Base-by-base conservation (phyloP, 768 basidiomycete genomes). In the Clitopilus passeckerianus region DNA sequence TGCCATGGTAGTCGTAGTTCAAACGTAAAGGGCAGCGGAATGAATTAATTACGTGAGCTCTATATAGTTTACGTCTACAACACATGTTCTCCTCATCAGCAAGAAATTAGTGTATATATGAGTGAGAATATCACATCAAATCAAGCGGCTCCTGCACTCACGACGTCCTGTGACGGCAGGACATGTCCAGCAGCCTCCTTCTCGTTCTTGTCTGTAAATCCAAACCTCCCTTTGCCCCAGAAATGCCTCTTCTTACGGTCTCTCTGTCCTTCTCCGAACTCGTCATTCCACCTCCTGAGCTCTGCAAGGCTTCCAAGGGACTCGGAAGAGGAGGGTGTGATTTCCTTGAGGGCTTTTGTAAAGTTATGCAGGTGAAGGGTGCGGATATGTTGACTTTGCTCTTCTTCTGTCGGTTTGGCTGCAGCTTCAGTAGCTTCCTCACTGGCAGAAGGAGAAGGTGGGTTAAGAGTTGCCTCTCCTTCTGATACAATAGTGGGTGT, bases 221-320 rank as follows among this genome's bases (percentile, higher is more conserved):
- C 95, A 70, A 98, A 98, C 53, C 82, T 80, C 59, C 86, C 92
- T 66, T 89, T 92, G 23, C 95, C 95, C 84, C 95, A 94, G 34
- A 89, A 87, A 66, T 87, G 85, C 66, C 82, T 81, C 35, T 83
- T 82, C 62, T 77, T 86, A 56, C 81, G 83, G 35, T 87, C 83
- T 62, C 77, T 82, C 16, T 83, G 75, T 5, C 93, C 93, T 70
- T 96, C 94, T 23, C 95, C 95, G 71, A 94, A 95, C 69, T 95
- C 91, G 53, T 95, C 90, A 61, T 96, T 95, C 93, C 93, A 95
- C 74, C 88, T 90, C 46, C 88, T 82, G 46, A 94, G 75, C 59
- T 90, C 89, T 1, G 86, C 75, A 34, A 93, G 82, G 54, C 83
- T 89, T 53, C 90, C 90, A 2, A 91, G 74, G 12, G 84, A 78